Conservation (phyloP, 192 early-diverging fungal species). For the Gigaspora rosea region DNA sequence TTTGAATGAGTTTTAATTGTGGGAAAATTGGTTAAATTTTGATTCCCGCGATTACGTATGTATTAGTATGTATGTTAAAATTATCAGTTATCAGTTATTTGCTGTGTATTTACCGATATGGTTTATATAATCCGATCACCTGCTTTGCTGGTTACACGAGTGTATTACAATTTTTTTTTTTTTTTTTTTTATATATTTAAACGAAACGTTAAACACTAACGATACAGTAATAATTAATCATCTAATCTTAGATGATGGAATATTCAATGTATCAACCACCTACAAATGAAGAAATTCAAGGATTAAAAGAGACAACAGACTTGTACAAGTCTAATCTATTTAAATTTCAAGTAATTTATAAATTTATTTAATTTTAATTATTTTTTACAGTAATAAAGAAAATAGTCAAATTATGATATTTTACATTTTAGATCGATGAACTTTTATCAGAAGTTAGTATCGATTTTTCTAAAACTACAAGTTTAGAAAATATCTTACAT, state of each 20-base stretch:
- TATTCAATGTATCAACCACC: constrained; percentile 50
- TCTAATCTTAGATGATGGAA: too few relatives aligned
- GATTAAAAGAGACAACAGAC: constrained; percentile 77
- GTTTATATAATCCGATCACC: too few relatives aligned
- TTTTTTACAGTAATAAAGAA: background rate
- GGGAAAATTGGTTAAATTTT: too few relatives aligned
- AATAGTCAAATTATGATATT: background rate
- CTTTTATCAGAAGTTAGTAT: constrained; percentile 66
- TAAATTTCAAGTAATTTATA: constrained; percentile 69
- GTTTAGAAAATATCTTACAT: constrained; percentile 67
- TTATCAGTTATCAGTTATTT: too few relatives aligned
- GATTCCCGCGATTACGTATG: too few relatives aligned
- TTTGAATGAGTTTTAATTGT: too few relatives aligned
- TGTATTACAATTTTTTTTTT: too few relatives aligned
- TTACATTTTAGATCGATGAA: constrained; percentile 40
- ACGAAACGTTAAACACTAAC: too few relatives aligned
- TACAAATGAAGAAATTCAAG: constrained; percentile 81
- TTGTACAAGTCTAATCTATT: constrained; percentile 92
- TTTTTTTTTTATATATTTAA: background rate
- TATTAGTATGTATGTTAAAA: too few relatives aligned
- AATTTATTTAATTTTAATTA: constrained; percentile 37
- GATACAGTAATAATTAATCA: too few relatives aligned
- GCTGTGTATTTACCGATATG: too few relatives aligned
- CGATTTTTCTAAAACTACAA: constrained; percentile 59
- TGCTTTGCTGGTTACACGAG: too few relatives aligned